Percentiles rank a stretch among this genome's conserved stretches.
These are phyloP conservation scores for Zhuliangozyma blackwelliae DNA, from an alignment of 1,139 yeast species.

Conservation along the genomic window DNA sequence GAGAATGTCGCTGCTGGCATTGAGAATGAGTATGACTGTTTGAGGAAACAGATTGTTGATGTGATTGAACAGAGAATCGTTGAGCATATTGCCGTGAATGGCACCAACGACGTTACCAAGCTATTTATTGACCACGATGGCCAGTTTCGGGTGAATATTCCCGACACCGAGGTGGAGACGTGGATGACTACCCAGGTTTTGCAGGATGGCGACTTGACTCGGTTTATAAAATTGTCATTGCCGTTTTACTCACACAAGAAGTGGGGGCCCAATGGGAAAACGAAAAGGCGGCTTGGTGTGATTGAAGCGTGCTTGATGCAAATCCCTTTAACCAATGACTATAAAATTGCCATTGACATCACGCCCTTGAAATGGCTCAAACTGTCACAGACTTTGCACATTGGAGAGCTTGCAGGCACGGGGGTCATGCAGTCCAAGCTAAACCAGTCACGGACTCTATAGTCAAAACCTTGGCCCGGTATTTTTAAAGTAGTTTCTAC, in stretches of 20 bases:
- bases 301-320: conserved; percentile 30
- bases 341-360: conserved; percentile 24
- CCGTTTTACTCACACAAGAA: conserved; percentile 25
- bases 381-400: no score
- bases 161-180: conserved; percentile 26
- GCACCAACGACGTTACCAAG: conserved; percentile 2
- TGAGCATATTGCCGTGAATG: conserved; percentile 15
- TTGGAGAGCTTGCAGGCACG: no score
- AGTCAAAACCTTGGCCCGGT: no score
- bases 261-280: conserved; percentile 2
- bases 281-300: conserved; percentile 23
- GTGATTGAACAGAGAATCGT: conserved; percentile 22
- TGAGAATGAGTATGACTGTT: conserved; percentile 36
- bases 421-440: no score
- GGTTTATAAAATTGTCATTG: conserved; percentile 31
- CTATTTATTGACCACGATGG: conserved; percentile 25
- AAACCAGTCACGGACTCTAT: no score
- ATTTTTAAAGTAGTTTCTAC: conserved; percentile 18
- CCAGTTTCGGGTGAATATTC: conserved; percentile 24
- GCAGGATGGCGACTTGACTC: conserved; percentile 6
- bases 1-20: conserved; percentile 31
- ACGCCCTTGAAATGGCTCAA: conserved; percentile 16
- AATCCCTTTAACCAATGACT: conserved; percentile 13
- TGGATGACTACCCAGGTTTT: conserved; percentile 17
- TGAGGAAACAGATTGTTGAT: conserved; percentile 26